Base-by-base conservation (phyloP, 768 basidiomycete genomes). In the Hygrocybe punicea region DNA sequence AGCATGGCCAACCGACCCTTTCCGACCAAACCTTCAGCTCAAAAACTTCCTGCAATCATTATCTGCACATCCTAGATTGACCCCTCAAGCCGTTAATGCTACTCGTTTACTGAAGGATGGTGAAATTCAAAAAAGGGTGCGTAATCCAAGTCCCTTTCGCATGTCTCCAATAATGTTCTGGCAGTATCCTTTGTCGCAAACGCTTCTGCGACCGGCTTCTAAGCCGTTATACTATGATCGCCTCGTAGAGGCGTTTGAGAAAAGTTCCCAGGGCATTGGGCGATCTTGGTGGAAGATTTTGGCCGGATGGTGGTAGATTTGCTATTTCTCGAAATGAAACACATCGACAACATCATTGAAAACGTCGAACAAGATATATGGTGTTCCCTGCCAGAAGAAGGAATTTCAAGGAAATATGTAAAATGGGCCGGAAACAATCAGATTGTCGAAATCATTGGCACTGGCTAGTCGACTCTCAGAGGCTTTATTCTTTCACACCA, bases 241-340 rank as follows among this genome's bases (percentile, higher is more conserved):
- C 23, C 79, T 93, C 8, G 76, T 83, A 1, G 87, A 89, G 62
- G 90, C 83, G 5, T 84, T 86, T 59, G 84, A 89, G 57, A 88
- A 86, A 71, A 88, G 86, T 62, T 80, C 83, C 10, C 75, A 84
- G 64, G 90, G 90, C n/a, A 86, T 90, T 44, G 80, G 80, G 34
- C 76, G 90, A 54, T 88, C 90, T 2, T 85, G 86, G 86, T 92
- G 90, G 90, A 90, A 92, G 68, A 73, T 87, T 42, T 88, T 92
- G 69, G 85, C 92, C 62, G 82, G 82, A 37, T 77, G 90, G 57
- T 21, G 19, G 89, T 88, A 85, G 78, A 72, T 56, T n/a, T 17
- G 14, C 14, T 51, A 34, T 24, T 8, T 49, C 14, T 11, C 44
- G 7, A 11, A 46, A 7, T 23, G 13, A 11, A 23, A 23, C 44